phyloP scores from a whole-genome alignment of 1,139 yeast species.

The Spencermartinsiella ligniputridi region DNA sequence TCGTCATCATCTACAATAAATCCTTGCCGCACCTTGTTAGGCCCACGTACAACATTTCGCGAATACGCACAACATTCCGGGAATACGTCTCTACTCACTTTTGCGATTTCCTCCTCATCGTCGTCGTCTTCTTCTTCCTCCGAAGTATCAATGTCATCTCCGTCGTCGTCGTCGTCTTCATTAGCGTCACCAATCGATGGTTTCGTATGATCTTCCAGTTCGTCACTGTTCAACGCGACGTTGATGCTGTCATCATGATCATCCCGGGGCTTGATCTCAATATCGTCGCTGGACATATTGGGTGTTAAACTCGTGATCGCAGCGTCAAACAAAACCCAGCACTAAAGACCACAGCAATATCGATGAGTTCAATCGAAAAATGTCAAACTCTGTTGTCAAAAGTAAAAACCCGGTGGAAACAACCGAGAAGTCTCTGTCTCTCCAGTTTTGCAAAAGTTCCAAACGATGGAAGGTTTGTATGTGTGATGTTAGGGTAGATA shows the following conservation, averaged over 20 bases:
- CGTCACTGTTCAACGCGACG: slow-evolving; percentile 9
- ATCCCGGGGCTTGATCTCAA: slow-evolving; percentile 9
- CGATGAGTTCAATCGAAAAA: too few species aligned
- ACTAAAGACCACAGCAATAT: too few species aligned
- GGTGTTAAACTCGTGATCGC: neutral
- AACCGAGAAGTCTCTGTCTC: too few species aligned
- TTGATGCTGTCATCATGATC: too few species aligned
- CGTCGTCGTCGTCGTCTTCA: slow-evolving; percentile 19
- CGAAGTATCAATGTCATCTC: slow-evolving; percentile 31
- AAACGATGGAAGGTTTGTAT: too few species aligned
- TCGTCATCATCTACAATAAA: slow-evolving; percentile 92
- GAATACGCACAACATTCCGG: too few species aligned
- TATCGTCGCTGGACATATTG: slow-evolving; percentile 15
- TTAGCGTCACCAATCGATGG: slow-evolving; percentile 20
- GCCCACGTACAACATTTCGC: too few species aligned
- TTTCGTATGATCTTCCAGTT: slow-evolving; percentile 16
- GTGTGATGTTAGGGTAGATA: too few species aligned
- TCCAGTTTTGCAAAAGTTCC: too few species aligned
- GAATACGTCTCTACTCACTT: slow-evolving; percentile 21
- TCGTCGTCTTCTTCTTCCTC: slow-evolving; percentile 43
- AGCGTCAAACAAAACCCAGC: too few species aligned
- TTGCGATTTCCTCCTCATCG: slow-evolving; percentile 41
- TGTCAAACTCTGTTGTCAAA: too few species aligned
- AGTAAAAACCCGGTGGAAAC: too few species aligned
- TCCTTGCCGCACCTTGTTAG: slow-evolving; percentile 66